phyloP scores from a whole-genome alignment of 2,329 filamentous ascomycete species.

The Fusarium sp. region DNA sequence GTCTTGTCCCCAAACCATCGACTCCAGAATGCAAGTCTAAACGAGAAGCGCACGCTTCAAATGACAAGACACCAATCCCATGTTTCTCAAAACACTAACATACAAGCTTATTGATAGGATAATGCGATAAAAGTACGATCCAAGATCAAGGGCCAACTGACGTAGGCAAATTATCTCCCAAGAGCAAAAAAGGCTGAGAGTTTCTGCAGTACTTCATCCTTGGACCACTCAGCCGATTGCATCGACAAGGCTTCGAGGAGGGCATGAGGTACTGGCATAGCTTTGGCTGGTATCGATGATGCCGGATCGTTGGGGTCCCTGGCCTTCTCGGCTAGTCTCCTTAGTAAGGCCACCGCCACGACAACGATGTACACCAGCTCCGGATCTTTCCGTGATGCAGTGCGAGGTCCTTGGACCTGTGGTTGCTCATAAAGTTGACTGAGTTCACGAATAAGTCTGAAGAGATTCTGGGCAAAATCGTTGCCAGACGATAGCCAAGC shows the following conservation, averaged over 20 bases:
- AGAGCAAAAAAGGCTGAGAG: slow-evolving; percentile 70
- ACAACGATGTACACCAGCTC: slow-evolving; percentile 75
- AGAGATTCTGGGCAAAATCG: slow-evolving; percentile 85
- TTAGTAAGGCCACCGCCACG: slow-evolving; percentile 77
- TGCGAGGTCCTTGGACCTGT: slow-evolving; percentile 55
- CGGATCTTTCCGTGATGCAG: slow-evolving; percentile 60
- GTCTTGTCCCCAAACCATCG: slow-evolving; percentile 46
- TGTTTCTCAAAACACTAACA: slow-evolving; percentile 50
- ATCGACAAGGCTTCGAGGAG: slow-evolving; percentile 78
- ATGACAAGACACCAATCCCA: slow-evolving; percentile 47
- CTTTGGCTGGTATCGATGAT: slow-evolving; percentile 69
- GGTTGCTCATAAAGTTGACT: slow-evolving; percentile 73
- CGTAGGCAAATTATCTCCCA: slow-evolving; percentile 61
- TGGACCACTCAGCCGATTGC: slow-evolving; percentile 72
- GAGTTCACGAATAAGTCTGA: slow-evolving; percentile 81
- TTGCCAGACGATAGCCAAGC: slow-evolving; percentile 88
- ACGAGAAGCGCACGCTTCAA: slow-evolving; percentile 48
- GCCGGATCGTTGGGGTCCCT: slow-evolving; percentile 68
- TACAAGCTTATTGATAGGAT: slow-evolving; percentile 46
- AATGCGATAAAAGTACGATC: slow-evolving; percentile 35
- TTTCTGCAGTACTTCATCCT: slow-evolving; percentile 77
- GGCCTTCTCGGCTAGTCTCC: slow-evolving; percentile 77
- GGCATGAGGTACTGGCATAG: slow-evolving; percentile 76
- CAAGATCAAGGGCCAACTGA: slow-evolving; percentile 26
- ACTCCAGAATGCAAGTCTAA: slow-evolving; percentile 52